phyloP scores from a whole-genome alignment of 805 yeast genomes.

The Sungouiozyma ichnusensis region DNA sequence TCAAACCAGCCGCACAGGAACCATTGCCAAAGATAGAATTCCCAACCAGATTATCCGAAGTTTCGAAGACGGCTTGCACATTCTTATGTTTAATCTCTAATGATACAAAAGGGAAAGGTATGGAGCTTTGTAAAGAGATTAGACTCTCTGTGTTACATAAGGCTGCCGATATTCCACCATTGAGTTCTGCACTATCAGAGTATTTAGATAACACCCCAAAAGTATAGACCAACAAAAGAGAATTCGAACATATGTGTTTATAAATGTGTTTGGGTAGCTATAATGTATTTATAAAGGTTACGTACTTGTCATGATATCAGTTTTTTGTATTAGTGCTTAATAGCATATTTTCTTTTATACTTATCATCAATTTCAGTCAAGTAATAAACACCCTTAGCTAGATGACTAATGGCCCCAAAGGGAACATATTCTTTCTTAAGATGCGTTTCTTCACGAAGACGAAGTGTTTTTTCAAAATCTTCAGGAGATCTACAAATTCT shows the following conservation, averaged over 20 bases:
- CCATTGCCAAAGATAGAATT: conserved; percentile 20
- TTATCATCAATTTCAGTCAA: conserved; percentile 74
- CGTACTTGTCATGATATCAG: no score
- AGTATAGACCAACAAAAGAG: conserved; percentile 3
- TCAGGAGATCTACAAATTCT: conserved; percentile 65
- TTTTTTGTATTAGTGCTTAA: conserved; percentile 43
- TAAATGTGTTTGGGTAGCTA: not conserved
- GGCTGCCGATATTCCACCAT: conserved; percentile 26
- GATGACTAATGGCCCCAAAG: conserved; percentile 59
- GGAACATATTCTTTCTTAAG: conserved; percentile 73
- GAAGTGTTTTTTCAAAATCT: conserved; percentile 71
- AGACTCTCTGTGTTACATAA: conserved; percentile 23
- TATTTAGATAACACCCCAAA: conserved; percentile 25
- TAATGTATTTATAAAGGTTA: no score
- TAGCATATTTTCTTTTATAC: conserved; percentile 70
- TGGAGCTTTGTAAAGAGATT: conserved; percentile 19
- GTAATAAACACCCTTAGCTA: conserved; percentile 72
- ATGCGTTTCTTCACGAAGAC: conserved; percentile 81
- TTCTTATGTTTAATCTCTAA: conserved; percentile 26
- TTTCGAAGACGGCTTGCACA: conserved; percentile 25
- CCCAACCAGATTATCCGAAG: conserved; percentile 23
- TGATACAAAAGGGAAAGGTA: conserved; percentile 22
- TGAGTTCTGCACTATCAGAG: conserved; percentile 23
- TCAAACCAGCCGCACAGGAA: conserved; percentile 17
- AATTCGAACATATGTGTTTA: not conserved